Conservation (phyloP, 495 filamentous ascomycete species). For the Penicillium bovifimosum region DNA sequence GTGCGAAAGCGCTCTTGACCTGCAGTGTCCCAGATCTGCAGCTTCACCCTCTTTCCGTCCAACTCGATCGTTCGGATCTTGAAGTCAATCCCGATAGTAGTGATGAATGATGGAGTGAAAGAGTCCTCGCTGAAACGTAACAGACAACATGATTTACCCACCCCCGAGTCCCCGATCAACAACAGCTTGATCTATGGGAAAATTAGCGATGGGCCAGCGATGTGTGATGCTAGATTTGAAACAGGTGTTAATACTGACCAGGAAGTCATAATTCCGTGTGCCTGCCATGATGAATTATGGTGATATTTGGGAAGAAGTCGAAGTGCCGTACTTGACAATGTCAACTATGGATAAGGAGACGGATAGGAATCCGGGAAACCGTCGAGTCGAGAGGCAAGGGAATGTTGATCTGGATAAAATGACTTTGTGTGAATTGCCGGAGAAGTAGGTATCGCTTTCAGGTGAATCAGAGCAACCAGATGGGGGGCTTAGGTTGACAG, state of each 20-base stretch:
- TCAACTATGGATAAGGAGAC: conserved; percentile 13
- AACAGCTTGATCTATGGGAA: conserved; percentile 85
- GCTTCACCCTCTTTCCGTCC: conserved; percentile 95
- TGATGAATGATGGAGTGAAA: conserved; percentile 97
- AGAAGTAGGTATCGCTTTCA: neutral
- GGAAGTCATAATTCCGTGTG: conserved; percentile 96
- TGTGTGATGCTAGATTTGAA: neutral
- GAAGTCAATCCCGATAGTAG: conserved; percentile 99
- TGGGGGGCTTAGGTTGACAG: conserved; percentile 5
- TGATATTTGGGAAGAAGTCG: neutral
- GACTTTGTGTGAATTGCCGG: neutral
- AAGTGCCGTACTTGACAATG: neutral
- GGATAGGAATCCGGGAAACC: neutral
- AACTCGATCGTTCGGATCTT: conserved; percentile 99
- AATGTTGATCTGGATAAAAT: neutral
- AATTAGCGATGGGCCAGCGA: neutral
- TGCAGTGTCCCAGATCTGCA: conserved; percentile 99
- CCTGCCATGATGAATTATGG: conserved; percentile 65
- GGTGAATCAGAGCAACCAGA: conserved; percentile 13
- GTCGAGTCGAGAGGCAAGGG: neutral
- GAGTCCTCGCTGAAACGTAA: conserved; percentile 98
- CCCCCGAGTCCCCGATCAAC: conserved; percentile 95
- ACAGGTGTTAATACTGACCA: conserved; percentile 55
- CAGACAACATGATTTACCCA: conserved; percentile 97
- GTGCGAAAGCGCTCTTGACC: conserved; percentile 97